Evolutionary conservation across 1,284 basidiomycete species (phyloP).

Genomic region (Tilletiaria anomala): DNA sequence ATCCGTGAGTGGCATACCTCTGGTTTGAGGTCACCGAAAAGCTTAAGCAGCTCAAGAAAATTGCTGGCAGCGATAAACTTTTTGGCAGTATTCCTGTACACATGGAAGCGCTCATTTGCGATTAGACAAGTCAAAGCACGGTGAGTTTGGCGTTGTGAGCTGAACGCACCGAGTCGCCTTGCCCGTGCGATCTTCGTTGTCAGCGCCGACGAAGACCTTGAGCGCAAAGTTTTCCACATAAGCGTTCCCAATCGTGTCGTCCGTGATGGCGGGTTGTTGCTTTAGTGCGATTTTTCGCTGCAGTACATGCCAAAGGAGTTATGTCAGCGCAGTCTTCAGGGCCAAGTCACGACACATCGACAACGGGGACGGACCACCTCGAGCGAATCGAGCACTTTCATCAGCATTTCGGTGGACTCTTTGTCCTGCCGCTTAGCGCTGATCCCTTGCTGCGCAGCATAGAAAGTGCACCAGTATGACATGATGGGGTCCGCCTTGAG

Average conservation of each 20-base stretch:
- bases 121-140: background rate
- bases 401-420: constrained; percentile 55
- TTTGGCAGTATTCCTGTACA: constrained; percentile 58
- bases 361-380: too few species aligned
- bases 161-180: constrained; percentile 54
- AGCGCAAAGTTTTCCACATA: constrained; percentile 90
- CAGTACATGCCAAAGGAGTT: too few species aligned
- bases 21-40: constrained; percentile 48
- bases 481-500: constrained; percentile 66
- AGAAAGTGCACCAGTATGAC: constrained; percentile 87
- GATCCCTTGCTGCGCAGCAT: constrained; percentile 77
- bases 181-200: constrained; percentile 72
- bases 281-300: too few species aligned
- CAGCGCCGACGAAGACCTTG: constrained; percentile 71
- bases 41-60: constrained; percentile 66
- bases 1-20: constrained; percentile 25
- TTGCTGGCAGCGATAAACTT: constrained; percentile 75
- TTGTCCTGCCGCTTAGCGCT: constrained; percentile 50
- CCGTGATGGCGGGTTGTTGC: constrained; percentile 52
- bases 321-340: too few species aligned
- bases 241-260: constrained; percentile 65
- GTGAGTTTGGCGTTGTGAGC: background rate
- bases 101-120: background rate
- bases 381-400: constrained; percentile 59
- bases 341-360: too few species aligned